Percentiles rank a stretch among this genome's conserved stretches.
These are phyloP conservation scores for Fraxinus greggii DNA, from an alignment of 305 asterid species.

Conservation along the genomic window DNA sequence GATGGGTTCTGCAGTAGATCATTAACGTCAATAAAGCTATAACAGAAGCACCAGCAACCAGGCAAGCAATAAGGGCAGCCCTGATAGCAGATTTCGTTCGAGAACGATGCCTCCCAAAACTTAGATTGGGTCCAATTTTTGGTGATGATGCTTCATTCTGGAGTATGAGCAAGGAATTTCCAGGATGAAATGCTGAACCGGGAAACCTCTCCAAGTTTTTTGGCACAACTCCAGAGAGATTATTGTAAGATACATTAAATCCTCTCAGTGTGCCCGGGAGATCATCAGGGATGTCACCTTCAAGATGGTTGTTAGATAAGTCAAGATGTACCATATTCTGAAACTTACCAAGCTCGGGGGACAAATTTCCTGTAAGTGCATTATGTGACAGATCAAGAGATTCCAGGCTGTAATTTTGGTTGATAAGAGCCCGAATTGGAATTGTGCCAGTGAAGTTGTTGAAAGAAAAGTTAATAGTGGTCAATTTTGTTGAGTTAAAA, in stretches of 20 bases:
- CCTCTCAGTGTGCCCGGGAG: constrained; percentile 47
- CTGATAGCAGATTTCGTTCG: constrained; percentile 40
- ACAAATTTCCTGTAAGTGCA: constrained; percentile 49
- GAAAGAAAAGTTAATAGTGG: constrained; percentile 54
- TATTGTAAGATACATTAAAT: constrained; percentile 67
- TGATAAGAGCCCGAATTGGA: constrained; percentile 35
- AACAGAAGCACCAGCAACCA: constrained; percentile 44
- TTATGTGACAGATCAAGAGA: constrained; percentile 71
- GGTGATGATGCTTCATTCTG: constrained; percentile 39
- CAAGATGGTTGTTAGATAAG: constrained; percentile 59
- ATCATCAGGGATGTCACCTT: constrained; percentile 63
- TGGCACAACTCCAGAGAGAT: constrained; percentile 80
- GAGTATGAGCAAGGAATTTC: constrained; percentile 56
- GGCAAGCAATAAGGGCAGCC: constrained; percentile 60
- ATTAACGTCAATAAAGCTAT: constrained; percentile 41
- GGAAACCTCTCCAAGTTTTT: constrained; percentile 65
- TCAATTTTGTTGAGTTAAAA: constrained; percentile 52
- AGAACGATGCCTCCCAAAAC: constrained; percentile 38
- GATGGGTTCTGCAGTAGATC: constrained; percentile 49
- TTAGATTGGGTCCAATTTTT: constrained; percentile 30
- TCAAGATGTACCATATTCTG: constrained; percentile 52
- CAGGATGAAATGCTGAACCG: constrained; percentile 75
- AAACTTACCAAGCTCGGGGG: constrained; percentile 52
- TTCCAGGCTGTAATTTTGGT: constrained; percentile 39
- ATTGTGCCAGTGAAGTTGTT: constrained; percentile 60